A percentile compares a stretch with the other conserved stretches of the same genome.
These are phyloP conservation scores for Radiomyces spectabilis DNA, from an alignment of 192 early-diverging fungal species.

Conservation along the genomic window DNA sequence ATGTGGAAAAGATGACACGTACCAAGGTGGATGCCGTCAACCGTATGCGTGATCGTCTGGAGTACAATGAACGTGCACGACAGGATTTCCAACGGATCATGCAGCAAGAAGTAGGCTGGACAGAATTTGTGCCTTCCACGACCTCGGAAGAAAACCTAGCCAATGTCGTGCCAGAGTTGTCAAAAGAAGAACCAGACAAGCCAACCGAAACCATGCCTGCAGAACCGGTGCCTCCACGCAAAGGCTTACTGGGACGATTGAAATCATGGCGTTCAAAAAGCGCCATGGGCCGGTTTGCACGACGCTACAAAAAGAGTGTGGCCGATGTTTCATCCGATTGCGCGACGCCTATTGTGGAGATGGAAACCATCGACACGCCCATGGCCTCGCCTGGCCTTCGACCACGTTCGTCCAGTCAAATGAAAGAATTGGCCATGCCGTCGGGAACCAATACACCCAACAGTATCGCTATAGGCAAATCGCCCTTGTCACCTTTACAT, in stretches of 20 bases:
- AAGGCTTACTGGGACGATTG: constrained; percentile 6
- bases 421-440: too few relatives aligned
- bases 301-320: neutral
- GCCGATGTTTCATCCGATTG: neutral
- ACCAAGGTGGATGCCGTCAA: constrained; percentile 26
- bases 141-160: too few relatives aligned
- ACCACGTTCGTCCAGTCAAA: constrained; percentile 1
- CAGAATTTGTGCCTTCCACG: constrained; percentile 19
- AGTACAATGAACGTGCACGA: constrained; percentile 24
- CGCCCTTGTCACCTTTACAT: constrained; percentile 15
- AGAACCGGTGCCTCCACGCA: too few relatives aligned
- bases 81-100: constrained; percentile 20
- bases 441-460: neutral
- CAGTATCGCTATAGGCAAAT: neutral
- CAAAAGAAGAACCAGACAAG: too few relatives aligned
- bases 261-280: constrained; percentile 6
- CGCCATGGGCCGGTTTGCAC: neutral
- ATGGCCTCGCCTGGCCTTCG: constrained; percentile 25
- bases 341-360: constrained; percentile 23
- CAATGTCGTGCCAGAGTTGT: too few relatives aligned
- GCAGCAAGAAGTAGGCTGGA: constrained; percentile 24
- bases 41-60: constrained; percentile 29
- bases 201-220: too few relatives aligned
- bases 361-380: constrained; percentile 33
- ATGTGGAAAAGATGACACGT: constrained; percentile 21